These are phyloP conservation scores for Chaetomium sp. DNA, from an alignment of 2,329 filamentous ascomycete species.

Conservation along the genomic window DNA sequence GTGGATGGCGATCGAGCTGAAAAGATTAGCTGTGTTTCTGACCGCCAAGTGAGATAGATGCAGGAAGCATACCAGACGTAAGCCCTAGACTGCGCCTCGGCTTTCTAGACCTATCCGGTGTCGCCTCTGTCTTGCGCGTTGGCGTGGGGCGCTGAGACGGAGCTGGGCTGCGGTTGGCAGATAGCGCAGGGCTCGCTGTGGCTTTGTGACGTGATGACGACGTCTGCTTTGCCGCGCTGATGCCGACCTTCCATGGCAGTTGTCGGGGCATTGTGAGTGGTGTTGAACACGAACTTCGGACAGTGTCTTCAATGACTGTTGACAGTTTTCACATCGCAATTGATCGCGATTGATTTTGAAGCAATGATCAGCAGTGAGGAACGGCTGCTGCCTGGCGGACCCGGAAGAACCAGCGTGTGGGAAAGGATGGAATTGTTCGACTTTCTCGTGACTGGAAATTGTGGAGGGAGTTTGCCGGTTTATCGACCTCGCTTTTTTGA, in stretches of 20 bases:
- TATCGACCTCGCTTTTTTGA: not conserved
- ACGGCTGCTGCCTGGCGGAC: not conserved
- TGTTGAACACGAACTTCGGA: not conserved
- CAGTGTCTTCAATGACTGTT: not conserved
- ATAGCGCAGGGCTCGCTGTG: conserved; percentile 16
- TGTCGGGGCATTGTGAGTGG: conserved; percentile 31
- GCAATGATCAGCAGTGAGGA: not conserved
- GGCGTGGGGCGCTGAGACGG: conserved; percentile 19
- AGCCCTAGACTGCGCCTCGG: conserved; percentile 17
- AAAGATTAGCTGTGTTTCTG: not conserved
- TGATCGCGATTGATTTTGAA: not conserved
- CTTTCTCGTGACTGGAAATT: not conserved
- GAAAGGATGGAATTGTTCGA: not conserved
- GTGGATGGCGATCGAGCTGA: conserved; percentile 39
- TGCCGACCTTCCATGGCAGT: conserved; percentile 33
- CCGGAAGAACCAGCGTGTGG: not conserved
- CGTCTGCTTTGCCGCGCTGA: conserved; percentile 6
- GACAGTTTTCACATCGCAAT: not conserved
- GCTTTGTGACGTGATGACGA: conserved; percentile 11
- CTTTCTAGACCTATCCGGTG: conserved; percentile 9
- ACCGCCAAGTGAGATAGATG: not conserved
- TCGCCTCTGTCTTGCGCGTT: conserved; percentile 10
- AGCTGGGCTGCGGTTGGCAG: conserved; percentile 22
- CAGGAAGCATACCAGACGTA: not conserved
- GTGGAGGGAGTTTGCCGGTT: not conserved